Conservation (phyloP, 2,329 filamentous ascomycete genomes). For the Aspergillus proliferans region DNA sequence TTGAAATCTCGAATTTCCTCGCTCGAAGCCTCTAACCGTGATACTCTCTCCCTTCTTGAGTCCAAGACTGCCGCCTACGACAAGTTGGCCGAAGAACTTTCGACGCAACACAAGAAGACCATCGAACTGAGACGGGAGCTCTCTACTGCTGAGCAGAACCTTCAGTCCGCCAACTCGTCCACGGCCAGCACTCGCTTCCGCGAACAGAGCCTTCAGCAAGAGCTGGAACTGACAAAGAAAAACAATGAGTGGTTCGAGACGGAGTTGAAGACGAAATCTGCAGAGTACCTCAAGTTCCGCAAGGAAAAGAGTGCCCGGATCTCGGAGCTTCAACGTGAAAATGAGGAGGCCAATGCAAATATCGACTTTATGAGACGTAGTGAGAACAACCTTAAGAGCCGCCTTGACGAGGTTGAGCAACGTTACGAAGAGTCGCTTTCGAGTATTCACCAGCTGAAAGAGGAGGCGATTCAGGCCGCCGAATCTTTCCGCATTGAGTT, state of each 20-base stretch:
- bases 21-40: slow-evolving; percentile 85
- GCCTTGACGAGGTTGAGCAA: slow-evolving; percentile 74
- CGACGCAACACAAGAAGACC: slow-evolving; percentile 81
- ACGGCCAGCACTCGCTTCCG: slow-evolving; percentile 79
- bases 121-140: slow-evolving; percentile 78
- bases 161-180: slow-evolving; percentile 74
- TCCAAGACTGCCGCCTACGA: slow-evolving; percentile 84
- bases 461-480: slow-evolving; percentile 72
- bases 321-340: slow-evolving; percentile 76
- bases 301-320: slow-evolving; percentile 93
- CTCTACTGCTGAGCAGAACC: slow-evolving; percentile 70
- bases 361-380: slow-evolving; percentile 72
- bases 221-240: slow-evolving; percentile 78
- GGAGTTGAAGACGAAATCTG: slow-evolving; percentile 83
- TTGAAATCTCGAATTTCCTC: slow-evolving; percentile 77
- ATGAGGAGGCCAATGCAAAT: slow-evolving; percentile 74
- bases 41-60: slow-evolving; percentile 81
- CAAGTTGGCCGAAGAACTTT: slow-evolving; percentile 75
- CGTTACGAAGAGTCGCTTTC: slow-evolving; percentile 79
- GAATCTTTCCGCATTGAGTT: slow-evolving; percentile 83
- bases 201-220: slow-evolving; percentile 83
- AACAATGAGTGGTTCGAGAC: slow-evolving; percentile 91
- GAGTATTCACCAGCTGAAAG: slow-evolving; percentile 78
- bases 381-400: slow-evolving; percentile 72
- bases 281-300: slow-evolving; percentile 80